Evolutionary conservation across 2,329 filamentous ascomycete genomes (phyloP), one percentile per base, ranked within the genome.

Genomic region (Ambrosiella xylebori): DNA sequence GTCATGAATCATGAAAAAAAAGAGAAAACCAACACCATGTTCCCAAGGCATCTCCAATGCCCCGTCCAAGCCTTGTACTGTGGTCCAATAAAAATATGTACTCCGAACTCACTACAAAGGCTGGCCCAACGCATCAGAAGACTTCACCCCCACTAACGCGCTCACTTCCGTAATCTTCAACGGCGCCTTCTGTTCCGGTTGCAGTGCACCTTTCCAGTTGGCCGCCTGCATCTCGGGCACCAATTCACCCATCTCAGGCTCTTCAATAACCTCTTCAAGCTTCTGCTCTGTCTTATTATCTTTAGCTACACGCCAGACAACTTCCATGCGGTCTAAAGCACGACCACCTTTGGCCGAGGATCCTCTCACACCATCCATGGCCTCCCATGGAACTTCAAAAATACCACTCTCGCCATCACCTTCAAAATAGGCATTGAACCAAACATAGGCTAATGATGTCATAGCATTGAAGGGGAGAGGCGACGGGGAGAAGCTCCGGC

Each of bases 381-480:
- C 74, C 44, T 80, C 77, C 79, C 79, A 81, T 0, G 76, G 75
- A 36, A 81, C 76, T 59, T 72, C 70, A 54, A 81, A 81, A 2
- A 81, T 72, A 9, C 79, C 91, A 8, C 78, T 86, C 49, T 83
- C 77, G 54, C 57, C 59, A 47, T 61, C 53, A 50, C 90, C 89
- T 71, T 97, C 93, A 65, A 97, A 97, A 70, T 83, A 97, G 1
- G 83, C 76, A 66, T 98, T 98, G 74, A 96, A 95, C 93, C 93
- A 98, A 13, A 95, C 87, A 65, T 97, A 91, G 0, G 90, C 90
- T 8, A 97, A 84, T 0, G 90, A 84, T 0, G 91, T 95, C 2
- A 96, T 88, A 82, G 97, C 88, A 0, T 88, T 89, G 63, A 88
- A 79, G 0, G 88, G 85, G 69, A 93, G 84, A 8, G 79, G 80